phyloP scores from a whole-genome alignment of 1,139 yeast species.

The Yamadazyma dendronema region DNA sequence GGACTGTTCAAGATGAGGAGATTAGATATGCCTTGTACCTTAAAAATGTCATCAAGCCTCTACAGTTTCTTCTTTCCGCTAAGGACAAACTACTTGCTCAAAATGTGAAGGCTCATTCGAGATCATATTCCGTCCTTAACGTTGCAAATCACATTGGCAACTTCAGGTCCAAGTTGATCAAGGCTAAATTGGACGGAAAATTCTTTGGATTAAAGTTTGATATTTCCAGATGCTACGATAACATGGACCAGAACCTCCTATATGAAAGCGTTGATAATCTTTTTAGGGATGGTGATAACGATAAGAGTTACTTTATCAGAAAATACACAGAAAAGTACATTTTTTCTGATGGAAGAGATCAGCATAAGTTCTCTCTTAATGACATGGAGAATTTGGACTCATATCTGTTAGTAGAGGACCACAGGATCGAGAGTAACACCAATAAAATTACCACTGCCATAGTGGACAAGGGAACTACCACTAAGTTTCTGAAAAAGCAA shows the following conservation, averaged over 20 bases:
- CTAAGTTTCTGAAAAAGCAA: conserved; percentile 11
- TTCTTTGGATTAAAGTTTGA: conserved; percentile 70
- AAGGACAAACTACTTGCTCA: conserved; percentile 18
- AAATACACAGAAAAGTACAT: conserved; percentile 13
- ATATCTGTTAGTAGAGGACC: conserved; percentile 5
- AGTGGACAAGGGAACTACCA: conserved; percentile 12
- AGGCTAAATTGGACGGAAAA: conserved; percentile 28
- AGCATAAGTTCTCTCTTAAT: conserved; percentile 6
- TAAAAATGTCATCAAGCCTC: conserved; percentile 22
- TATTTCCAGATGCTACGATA: conserved; percentile 76
- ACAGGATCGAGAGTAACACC: not conserved
- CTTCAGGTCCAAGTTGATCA: conserved; percentile 17
- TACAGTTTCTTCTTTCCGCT: conserved; percentile 14
- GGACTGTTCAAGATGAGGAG: conserved; percentile 11
- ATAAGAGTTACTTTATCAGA: conserved; percentile 24
- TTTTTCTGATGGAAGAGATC: conserved; percentile 12
- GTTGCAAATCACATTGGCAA: conserved; percentile 20
- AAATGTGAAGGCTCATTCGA: conserved; percentile 19
- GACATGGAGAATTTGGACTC: conserved; percentile 9
- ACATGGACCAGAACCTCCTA: conserved; percentile 55
- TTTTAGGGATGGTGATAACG: conserved; percentile 21
- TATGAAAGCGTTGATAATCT: conserved; percentile 26
- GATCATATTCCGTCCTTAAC: conserved; percentile 28
- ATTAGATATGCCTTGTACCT: conserved; percentile 18
- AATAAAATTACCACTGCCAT: not conserved